Percentiles rank a stretch among this genome's conserved stretches.
Evolutionary conservation across 2,329 filamentous ascomycete species (phyloP).

Genomic region (Phaeosphaeria sp.): DNA sequence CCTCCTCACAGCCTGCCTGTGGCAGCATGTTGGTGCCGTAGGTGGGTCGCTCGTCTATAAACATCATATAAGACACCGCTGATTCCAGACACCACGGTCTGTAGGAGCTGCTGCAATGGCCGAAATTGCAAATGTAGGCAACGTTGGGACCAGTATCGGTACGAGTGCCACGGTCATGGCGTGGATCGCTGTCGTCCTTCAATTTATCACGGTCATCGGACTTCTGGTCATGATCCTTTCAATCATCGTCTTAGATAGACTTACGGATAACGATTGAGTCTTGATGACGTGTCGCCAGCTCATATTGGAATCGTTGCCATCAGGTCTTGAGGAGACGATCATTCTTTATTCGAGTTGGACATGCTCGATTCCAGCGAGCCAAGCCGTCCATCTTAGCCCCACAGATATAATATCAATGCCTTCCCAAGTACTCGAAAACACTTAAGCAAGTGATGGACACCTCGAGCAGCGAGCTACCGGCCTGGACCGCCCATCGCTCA

Average conservation of each 20-base stretch:
- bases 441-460: no score
- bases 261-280: not conserved
- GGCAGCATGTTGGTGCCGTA: not conserved
- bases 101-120: slow-evolving; percentile 90
- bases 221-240: not conserved
- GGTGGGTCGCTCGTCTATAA: not conserved
- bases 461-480: no score
- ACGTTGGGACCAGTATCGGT: slow-evolving; percentile 81
- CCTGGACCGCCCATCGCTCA: no score
- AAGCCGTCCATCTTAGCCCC: no score
- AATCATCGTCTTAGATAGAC: not conserved
- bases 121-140: slow-evolving; percentile 85
- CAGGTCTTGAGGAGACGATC: no score
- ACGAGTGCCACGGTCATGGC: slow-evolving; percentile 71
- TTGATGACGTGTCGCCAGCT: not conserved
- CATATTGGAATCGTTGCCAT: not conserved
- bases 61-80: slow-evolving; percentile 47
- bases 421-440: no score
- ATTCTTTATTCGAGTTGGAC: no score
- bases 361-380: no score
- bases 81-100: slow-evolving; percentile 85
- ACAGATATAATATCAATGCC: no score
- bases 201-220: not conserved
- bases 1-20: slow-evolving; percentile 48
- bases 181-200: not conserved